These are phyloP conservation scores for Rhododendron griersonianum DNA, from an alignment of 148 eudicot genomes.

Conservation along the genomic window DNA sequence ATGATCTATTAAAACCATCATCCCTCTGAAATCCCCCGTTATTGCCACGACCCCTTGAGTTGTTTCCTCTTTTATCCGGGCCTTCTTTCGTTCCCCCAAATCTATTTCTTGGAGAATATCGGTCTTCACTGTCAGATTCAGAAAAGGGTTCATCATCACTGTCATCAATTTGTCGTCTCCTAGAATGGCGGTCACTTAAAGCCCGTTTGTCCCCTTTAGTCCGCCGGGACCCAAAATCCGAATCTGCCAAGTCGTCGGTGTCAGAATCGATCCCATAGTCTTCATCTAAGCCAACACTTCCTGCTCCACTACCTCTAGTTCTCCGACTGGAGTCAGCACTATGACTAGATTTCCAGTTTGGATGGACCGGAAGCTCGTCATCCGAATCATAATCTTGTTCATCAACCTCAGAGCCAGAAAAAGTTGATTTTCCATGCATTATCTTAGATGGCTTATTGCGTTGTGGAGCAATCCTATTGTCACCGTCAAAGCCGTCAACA, in stretches of 20 bases:
- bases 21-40: slow-evolving; percentile 4
- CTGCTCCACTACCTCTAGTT: slow-evolving; percentile 26
- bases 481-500: slow-evolving; percentile 23
- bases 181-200: slow-evolving; percentile 23
- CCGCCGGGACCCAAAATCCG: slow-evolving; percentile 22
- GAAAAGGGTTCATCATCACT: slow-evolving; percentile 17
- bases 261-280: slow-evolving; percentile 47
- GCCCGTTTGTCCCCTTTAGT: slow-evolving; percentile 22
- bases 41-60: slow-evolving; percentile 25
- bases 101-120: slow-evolving; percentile 3
- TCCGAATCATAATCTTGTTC: slow-evolving; percentile 62
- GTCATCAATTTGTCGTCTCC: slow-evolving; percentile 20
- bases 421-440: slow-evolving; percentile 18
- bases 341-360: slow-evolving; percentile 74
- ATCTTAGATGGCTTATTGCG: slow-evolving; percentile 32
- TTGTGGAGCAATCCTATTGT: slow-evolving; percentile 21
- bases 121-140: slow-evolving; percentile 31
- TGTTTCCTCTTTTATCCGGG: slow-evolving; percentile 27
- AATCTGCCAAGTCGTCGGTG: slow-evolving; percentile 41
- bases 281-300: slow-evolving; percentile 44
- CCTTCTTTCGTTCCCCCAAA: slow-evolving; percentile 15
- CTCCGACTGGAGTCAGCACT: slow-evolving; percentile 42
- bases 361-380: slow-evolving; percentile 71
- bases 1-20: slow-evolving; percentile 29
- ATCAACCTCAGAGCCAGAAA: slow-evolving; percentile 39